These are phyloP conservation scores for Escovopsis sp. DNA, from an alignment of 2,329 filamentous ascomycete species.

Conservation along the genomic window DNA sequence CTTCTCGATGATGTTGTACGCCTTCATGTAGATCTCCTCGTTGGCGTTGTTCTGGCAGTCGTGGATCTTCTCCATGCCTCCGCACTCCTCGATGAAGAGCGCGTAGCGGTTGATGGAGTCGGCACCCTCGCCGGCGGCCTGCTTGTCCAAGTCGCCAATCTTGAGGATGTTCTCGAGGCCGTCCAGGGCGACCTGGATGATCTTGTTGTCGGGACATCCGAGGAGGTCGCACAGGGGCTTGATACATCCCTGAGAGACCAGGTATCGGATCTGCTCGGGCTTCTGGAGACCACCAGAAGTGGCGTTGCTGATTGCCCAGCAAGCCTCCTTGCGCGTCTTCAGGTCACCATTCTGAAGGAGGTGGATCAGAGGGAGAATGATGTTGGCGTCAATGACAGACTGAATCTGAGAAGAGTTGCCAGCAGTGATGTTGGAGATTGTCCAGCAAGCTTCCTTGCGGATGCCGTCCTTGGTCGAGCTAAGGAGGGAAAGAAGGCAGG, in stretches of 20 bases:
- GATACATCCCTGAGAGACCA: conserved; percentile 89
- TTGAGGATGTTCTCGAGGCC: conserved; percentile 98
- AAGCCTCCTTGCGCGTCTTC: conserved; percentile 98
- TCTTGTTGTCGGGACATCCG: conserved; percentile 97
- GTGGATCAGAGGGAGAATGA: conserved; percentile 92
- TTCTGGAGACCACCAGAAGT: conserved; percentile 96
- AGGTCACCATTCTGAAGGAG: conserved; percentile 92
- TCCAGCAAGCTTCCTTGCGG: conserved; percentile 99
- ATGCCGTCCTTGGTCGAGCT: conserved; percentile 98
- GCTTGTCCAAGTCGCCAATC: conserved; percentile 97
- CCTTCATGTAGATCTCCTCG: conserved; percentile 99
- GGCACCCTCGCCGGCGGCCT: conserved; percentile 57
- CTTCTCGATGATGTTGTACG: conserved; percentile 99
- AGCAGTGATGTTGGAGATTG: conserved; percentile 96
- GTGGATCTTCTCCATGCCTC: conserved; percentile 99
- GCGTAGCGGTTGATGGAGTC: conserved; percentile 92
- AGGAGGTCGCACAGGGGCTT: conserved; percentile 93
- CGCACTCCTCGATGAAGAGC: conserved; percentile 95
- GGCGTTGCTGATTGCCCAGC: conserved; percentile 98
- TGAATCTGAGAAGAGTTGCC: conserved; percentile 98
- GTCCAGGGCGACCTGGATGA: conserved; percentile 96
- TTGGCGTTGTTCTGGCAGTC: conserved; percentile 99
- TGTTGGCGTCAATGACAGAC: conserved; percentile 88
- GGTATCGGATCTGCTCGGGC: conserved; percentile 93
- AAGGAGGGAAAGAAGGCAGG: conserved; percentile 81